Evolutionary conservation across 805 yeast species (phyloP).

Genomic region (Pichia phayaonensis): DNA sequence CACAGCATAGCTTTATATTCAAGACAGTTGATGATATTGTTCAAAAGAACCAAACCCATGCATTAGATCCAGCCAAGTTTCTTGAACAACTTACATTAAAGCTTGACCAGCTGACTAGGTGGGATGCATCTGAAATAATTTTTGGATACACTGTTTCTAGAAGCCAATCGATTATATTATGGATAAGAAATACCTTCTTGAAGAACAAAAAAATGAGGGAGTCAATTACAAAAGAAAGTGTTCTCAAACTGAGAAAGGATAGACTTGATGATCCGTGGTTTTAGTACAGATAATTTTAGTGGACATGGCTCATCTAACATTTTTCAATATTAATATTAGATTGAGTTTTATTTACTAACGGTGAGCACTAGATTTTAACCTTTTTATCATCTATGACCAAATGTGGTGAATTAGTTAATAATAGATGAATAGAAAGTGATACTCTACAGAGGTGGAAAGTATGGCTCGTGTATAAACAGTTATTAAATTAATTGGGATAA

Average conservation of each 20-base stretch:
- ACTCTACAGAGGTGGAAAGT: too few relatives aligned
- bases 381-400: too few relatives aligned
- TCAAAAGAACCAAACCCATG: slow-evolving; percentile 14
- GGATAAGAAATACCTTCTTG: neutral
- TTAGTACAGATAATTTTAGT: too few relatives aligned
- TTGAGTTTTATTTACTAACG: too few relatives aligned
- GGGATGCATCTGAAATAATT: neutral
- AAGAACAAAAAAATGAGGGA: neutral
- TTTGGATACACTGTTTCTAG: neutral
- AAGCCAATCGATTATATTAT: neutral
- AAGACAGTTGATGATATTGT: slow-evolving; percentile 14
- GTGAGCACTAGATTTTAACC: too few relatives aligned
- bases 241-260: neutral
- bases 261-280: neutral
- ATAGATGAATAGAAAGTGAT: too few relatives aligned
- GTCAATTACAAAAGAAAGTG: neutral
- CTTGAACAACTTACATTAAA: neutral
- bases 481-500: too few relatives aligned
- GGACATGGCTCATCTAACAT: too few relatives aligned
- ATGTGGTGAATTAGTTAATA: too few relatives aligned
- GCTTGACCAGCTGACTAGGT: neutral
- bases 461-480: too few relatives aligned
- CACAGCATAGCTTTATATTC: slow-evolving; percentile 8
- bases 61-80: slow-evolving; percentile 18
- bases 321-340: too few relatives aligned